Base-by-base conservation (phyloP, 2,329 filamentous ascomycete genomes). In the Emergomyces orientalis region DNA sequence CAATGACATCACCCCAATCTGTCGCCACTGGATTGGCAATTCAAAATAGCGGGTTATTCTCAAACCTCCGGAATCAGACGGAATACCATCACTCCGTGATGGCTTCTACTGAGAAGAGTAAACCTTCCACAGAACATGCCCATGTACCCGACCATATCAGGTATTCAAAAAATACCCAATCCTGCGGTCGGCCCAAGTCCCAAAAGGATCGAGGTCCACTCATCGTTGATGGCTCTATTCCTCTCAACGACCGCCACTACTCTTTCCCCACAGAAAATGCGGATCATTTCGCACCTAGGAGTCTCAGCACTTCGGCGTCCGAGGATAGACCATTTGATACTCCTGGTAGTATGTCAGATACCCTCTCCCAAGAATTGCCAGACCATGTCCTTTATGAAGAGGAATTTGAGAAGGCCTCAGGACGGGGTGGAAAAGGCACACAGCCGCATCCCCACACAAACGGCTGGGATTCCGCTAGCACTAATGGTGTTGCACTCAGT, bases 151-250 rank as follows among this genome's bases (percentile, higher is more conserved):
- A 69, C 0, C 65, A 68, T 25, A 67, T 62, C 11, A 60, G 65
- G 32, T 70, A 70, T 32, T 45, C 65, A 13, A 64, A 67, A 27
- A 63, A 63, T 32, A 6, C 25, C 5, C 63, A 57, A 37, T 25
- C 54, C 19, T 59, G 43, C 17, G 43, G 58, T 17, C 52, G 62
- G 37, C 59, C 62, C 3, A 64, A 62, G 43, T 60, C 63, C 1
- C 68, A 41, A 63, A 71, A 68, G 52, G 71, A 73, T 63, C 71
- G 74, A 43, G 78, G 77, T 9, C 78, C 78, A 34, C 66, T 80
- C 63, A 79, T 80, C 45, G 75, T 80, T 6, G 78, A 81, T 69
- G 79, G 79, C 7, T 79, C 78, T 17, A 73, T 78, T 37, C 74
- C 74, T 39, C 71, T 68, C 2, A 75, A 71, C 65, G 76, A 78